Evolutionary conservation across 1,284 basidiomycete genomes (phyloP).

Genomic region (Pulveroboletus sp.): DNA sequence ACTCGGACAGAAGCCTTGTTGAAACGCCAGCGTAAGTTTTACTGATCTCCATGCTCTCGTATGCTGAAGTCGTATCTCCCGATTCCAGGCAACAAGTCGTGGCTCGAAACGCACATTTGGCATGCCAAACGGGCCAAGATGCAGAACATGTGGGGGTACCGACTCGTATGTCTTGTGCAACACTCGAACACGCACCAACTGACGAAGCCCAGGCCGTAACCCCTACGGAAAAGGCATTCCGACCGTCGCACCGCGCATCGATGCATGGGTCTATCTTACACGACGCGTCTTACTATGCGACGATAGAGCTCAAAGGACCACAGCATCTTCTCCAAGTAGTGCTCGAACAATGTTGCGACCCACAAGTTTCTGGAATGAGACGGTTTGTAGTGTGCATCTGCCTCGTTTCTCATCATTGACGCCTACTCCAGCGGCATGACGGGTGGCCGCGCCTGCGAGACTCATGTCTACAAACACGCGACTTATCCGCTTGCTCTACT

Average conservation of each 20-base stretch:
- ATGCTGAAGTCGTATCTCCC: background rate
- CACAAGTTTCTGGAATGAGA: slow-evolving; percentile 56
- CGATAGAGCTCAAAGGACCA: slow-evolving; percentile 72
- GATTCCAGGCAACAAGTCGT: slow-evolving; percentile 70
- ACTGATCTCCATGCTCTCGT: background rate
- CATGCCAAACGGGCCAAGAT: slow-evolving; percentile 94
- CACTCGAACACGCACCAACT: background rate
- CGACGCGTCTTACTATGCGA: slow-evolving; percentile 82
- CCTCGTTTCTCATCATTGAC: background rate
- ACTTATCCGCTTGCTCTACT: slow-evolving; percentile 72
- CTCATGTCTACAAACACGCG: slow-evolving; percentile 61
- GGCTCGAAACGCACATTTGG: slow-evolving; percentile 94
- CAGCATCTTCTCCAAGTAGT: slow-evolving; percentile 53
- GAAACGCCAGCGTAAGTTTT: slow-evolving; percentile 63
- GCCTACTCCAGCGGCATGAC: slow-evolving; percentile 47
- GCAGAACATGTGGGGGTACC: slow-evolving; percentile 87
- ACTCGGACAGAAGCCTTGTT: slow-evolving; percentile 56
- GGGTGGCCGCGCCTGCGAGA: slow-evolving; percentile 61
- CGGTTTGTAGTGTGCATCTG: slow-evolving; percentile 44
- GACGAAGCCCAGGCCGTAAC: slow-evolving; percentile 56
- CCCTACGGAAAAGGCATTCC: slow-evolving; percentile 87
- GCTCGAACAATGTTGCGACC: slow-evolving; percentile 64
- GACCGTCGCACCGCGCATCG: slow-evolving; percentile 86
- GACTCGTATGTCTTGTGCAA: slow-evolving; percentile 56
- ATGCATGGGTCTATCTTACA: slow-evolving; percentile 82